Conservation (phyloP, 768 basidiomycete genomes). For the Hortiboletus campestris region DNA sequence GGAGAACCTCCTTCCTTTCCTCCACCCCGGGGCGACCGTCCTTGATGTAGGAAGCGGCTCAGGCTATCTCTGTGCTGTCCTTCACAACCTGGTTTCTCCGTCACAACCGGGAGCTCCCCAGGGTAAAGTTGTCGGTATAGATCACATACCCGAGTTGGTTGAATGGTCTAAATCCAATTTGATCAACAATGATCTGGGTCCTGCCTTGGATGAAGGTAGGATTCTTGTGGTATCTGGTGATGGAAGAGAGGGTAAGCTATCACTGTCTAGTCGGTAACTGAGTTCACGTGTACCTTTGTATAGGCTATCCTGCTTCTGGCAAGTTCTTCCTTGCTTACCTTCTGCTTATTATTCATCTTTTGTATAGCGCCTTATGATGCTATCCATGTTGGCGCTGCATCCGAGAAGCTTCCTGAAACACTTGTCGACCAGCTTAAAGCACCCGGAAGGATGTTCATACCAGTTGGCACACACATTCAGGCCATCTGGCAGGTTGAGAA, state of each 20-base stretch:
- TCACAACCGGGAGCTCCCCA: conserved; percentile 17
- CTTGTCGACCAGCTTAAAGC: conserved; percentile 76
- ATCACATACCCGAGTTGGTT: conserved; percentile 82
- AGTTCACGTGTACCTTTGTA: neutral
- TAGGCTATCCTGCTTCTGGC: conserved; percentile 40
- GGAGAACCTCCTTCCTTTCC: conserved; percentile 71
- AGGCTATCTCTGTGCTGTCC: conserved; percentile 80
- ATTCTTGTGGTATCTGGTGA: conserved; percentile 75
- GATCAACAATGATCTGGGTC: conserved; percentile 57
- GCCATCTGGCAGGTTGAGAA: conserved; percentile 81
- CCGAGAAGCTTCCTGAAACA: conserved; percentile 64
- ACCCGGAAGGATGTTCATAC: conserved; percentile 89
- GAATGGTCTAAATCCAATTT: conserved; percentile 71
- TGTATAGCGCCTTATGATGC: conserved; percentile 67
- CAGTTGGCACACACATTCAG: conserved; percentile 65
- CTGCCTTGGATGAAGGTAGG: conserved; percentile 48
- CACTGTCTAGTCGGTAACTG: neutral
- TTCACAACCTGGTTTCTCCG: conserved; percentile 65
- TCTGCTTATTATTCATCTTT: neutral
- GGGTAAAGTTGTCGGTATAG: conserved; percentile 82
- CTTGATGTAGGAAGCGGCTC: conserved; percentile 91
- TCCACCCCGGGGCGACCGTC: conserved; percentile 68
- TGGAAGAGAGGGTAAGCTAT: conserved; percentile 63
- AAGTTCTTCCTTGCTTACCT: conserved; percentile 1
- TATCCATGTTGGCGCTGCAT: conserved; percentile 94